Evolutionary conservation across 306 rosid species (phyloP).

Genomic region (Erythrophleum fordii): DNA sequence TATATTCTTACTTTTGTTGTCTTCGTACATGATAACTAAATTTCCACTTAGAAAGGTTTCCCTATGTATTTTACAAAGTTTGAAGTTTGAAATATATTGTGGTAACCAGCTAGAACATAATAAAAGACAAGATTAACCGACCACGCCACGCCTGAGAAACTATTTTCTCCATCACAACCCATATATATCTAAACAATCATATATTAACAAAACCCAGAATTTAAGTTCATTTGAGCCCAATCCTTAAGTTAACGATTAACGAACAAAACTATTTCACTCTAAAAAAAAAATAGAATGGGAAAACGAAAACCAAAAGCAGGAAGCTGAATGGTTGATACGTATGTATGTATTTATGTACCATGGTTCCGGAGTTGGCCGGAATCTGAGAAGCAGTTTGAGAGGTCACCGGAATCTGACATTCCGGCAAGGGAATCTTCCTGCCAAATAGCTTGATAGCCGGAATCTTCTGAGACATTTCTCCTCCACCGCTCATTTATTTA

Average conservation of each 20-base stretch:
- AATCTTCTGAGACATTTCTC: constrained; percentile 50
- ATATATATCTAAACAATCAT: neutral
- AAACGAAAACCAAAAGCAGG: constrained; percentile 1
- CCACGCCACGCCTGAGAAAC: neutral
- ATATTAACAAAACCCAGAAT: constrained; percentile 27
- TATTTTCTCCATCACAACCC: neutral
- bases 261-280: neutral
- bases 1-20: constrained; percentile 14
- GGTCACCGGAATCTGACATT: constrained; percentile 50
- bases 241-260: constrained; percentile 12
- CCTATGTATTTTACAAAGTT: neutral
- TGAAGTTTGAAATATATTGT: constrained; percentile 22
- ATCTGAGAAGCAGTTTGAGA: neutral
- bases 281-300: neutral
- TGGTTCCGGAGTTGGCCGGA: constrained; percentile 40
- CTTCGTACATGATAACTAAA: neutral
- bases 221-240: constrained; percentile 16
- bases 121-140: neutral
- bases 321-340: neutral
- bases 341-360: constrained; percentile 33
- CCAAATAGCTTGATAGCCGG: constrained; percentile 71
- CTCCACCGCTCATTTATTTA: neutral
- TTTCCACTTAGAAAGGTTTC: neutral
- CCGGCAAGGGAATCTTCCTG: constrained; percentile 60
- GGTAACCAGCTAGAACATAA: constrained; percentile 19